These are phyloP conservation scores for Albophoma yamanashiensis DNA, from an alignment of 2,329 filamentous ascomycete genomes.

Conservation along the genomic window DNA sequence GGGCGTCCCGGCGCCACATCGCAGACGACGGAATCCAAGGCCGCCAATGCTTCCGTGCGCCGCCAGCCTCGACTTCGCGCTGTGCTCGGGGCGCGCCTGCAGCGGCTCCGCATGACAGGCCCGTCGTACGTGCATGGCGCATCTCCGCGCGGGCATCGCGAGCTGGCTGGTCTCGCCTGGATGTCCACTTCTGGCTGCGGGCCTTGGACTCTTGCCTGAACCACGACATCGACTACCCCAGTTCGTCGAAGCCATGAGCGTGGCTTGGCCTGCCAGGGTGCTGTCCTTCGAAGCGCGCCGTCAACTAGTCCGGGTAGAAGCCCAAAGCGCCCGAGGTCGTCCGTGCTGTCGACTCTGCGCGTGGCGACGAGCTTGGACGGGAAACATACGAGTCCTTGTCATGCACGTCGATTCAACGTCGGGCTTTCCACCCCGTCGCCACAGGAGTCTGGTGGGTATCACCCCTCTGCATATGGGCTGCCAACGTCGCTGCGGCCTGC, in stretches of 20 bases:
- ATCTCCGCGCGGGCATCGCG: neutral
- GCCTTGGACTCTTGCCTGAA: neutral
- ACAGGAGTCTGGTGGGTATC: neutral
- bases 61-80: neutral
- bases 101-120: neutral
- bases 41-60: neutral
- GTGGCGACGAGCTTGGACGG: neutral
- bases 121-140: neutral
- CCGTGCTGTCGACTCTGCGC: neutral
- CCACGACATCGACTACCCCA: neutral
- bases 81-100: neutral
- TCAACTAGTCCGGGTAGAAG: neutral
- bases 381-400: neutral
- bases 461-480: neutral
- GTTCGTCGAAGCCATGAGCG: neutral
- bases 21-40: neutral
- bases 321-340: neutral
- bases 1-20: neutral
- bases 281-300: neutral
- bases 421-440: neutral
- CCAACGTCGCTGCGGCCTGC: neutral
- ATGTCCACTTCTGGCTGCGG: neutral
- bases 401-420: neutral
- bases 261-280: neutral
- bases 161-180: neutral